These are phyloP conservation scores for Ogataea minuta DNA, from an alignment of 805 yeast genomes.

Conservation along the genomic window DNA sequence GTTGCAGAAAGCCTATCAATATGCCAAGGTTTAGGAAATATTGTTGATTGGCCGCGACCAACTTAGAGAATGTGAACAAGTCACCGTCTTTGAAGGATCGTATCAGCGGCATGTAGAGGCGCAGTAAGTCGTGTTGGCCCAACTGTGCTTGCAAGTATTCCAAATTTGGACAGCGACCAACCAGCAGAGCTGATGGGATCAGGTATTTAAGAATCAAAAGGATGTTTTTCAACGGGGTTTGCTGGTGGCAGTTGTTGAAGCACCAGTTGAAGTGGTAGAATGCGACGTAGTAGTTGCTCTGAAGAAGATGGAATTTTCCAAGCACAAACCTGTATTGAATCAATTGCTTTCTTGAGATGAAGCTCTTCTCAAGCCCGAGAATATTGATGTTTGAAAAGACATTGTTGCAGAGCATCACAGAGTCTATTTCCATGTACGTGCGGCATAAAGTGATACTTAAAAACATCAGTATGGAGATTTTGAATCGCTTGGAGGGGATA, in stretches of 20 bases:
- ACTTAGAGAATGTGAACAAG: conserved; percentile 34
- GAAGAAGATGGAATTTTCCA: conserved; percentile 53
- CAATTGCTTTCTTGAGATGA: conserved; percentile 44
- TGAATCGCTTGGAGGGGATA: conserved; percentile 31
- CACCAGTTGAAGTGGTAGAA: conserved; percentile 52
- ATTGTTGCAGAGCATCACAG: conserved; percentile 58
- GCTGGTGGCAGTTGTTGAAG: conserved; percentile 35
- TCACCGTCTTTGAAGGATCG: conserved; percentile 42
- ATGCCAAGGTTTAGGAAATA: conserved; percentile 40
- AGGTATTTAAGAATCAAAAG: conserved; percentile 43
- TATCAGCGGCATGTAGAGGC: conserved; percentile 39
- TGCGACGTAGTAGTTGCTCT: conserved; percentile 47
- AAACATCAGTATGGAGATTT: conserved; percentile 47
- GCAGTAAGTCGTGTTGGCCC: conserved; percentile 22
- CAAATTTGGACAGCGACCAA: conserved; percentile 50
- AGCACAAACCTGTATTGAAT: conserved; percentile 52
- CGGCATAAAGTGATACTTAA: conserved; percentile 49
- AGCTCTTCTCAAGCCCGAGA: conserved; percentile 40
- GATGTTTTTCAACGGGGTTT: conserved; percentile 31
- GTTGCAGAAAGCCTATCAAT: conserved; percentile 44
- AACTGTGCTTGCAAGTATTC: conserved; percentile 19
- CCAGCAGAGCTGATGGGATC: conserved; percentile 50
- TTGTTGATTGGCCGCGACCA: conserved; percentile 35
- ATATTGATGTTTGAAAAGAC: conserved; percentile 60
- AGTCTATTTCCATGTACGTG: conserved; percentile 50